A percentile compares a stretch with the other conserved stretches of the same genome.
Conservation (phyloP, 768 basidiomycete species). For the Tephrocybe sp. region DNA sequence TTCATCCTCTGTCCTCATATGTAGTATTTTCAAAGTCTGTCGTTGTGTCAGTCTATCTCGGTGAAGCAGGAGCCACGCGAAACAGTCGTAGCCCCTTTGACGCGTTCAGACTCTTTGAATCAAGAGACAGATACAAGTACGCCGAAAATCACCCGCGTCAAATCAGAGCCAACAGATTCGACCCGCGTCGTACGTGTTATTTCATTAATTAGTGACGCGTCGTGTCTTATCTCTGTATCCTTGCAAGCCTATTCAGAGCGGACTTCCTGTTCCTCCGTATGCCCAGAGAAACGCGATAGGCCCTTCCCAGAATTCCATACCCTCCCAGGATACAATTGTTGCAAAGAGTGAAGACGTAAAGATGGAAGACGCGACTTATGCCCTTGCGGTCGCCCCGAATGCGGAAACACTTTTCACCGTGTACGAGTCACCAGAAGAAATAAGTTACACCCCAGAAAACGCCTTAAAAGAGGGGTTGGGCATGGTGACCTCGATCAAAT, state of each 20-base stretch:
- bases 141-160: constrained; percentile 18
- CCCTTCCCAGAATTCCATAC: neutral
- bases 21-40: neutral
- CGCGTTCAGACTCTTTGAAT: constrained; percentile 9
- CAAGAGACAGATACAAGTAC: constrained; percentile 5
- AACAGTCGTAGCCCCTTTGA: constrained; percentile 13
- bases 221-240: neutral
- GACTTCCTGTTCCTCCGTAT: constrained; percentile 25
- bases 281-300: constrained; percentile 7
- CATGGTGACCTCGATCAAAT: constrained; percentile 53
- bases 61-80: constrained; percentile 20
- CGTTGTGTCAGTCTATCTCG: constrained; percentile 6
- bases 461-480: constrained; percentile 50
- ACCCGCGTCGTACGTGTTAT: constrained; percentile 26
- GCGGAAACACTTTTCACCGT: constrained; percentile 31
- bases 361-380: constrained; percentile 14
- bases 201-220: neutral
- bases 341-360: constrained; percentile 10
- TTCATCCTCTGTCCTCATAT: neutral
- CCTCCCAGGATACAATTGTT: neutral
- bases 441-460: constrained; percentile 47
- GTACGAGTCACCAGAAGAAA: constrained; percentile 41
- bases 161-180: constrained; percentile 30
- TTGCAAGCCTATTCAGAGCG: constrained; percentile 24
- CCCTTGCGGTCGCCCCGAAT: constrained; percentile 5